Evolutionary conservation across 1,284 basidiomycete species (phyloP), one percentile per base, ranked within the genome.

Genomic region (Fereydounia khargensis): DNA sequence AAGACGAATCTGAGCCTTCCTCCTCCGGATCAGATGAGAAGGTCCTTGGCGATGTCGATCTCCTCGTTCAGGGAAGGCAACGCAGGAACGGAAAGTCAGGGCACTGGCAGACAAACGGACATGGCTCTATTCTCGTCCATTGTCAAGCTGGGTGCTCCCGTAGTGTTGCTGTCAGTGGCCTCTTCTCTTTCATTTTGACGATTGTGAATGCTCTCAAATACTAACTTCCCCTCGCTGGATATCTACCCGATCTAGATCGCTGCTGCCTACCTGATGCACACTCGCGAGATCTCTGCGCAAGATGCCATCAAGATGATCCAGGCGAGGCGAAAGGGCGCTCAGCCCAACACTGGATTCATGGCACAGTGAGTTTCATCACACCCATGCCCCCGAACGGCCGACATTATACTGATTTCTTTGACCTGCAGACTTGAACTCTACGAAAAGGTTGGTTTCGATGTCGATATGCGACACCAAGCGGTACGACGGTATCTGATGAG

Each of bases 71-170:
- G 37, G 59, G 55, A 1, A 47, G 50, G 39, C 59, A 63, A 24
- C 54, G 51, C 30, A 46, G 53, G 14, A 17, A 48, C 10, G 49
- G 59, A 7, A 32, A 21, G 19, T 60, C 50, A 45, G 68, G 66
- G 3, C 46, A 40, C 7, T 71, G 68, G 68, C 50, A 54, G 32
- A 55, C 65, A 1, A 55, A 38, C 1, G 58, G 63, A 9, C 42
- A 51, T 0, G 64, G 73, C 4, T 68, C 65, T 18, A 73, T 78
- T 0, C 65, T 78, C 13, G 76, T 78, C 2, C 77, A 77, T 41
- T 78, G 77, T 36, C 77, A 78, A 41, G 77, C 77, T 0, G 77
- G 77, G 8, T 65, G 75, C 11, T 72, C 73, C 8, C 59, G 77
- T 3, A 76, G 75, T 17, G 65, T 65, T 5, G 59, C 59, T 35